Percentiles rank a stretch among this genome's conserved stretches.
These are phyloP conservation scores for Aspergillus bombycis DNA, from an alignment of 2,329 filamentous ascomycete genomes.

Conservation along the genomic window DNA sequence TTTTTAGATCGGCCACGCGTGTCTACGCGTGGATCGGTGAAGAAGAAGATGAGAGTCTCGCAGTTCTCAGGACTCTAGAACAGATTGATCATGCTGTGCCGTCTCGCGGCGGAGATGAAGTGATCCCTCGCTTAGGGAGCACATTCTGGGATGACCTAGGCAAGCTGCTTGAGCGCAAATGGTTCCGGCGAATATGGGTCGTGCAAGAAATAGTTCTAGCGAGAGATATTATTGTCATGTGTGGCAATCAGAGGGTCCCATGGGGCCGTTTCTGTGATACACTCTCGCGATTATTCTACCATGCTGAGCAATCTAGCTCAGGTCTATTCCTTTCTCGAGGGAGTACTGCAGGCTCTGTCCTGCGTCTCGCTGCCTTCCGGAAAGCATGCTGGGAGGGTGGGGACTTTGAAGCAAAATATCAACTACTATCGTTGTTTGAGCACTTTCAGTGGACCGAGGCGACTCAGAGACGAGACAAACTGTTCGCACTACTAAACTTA, in stretches of 20 bases:
- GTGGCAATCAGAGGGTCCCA: neutral
- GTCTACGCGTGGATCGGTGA: neutral
- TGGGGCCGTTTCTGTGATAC: neutral
- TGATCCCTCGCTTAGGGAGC: neutral
- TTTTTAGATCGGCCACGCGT: neutral
- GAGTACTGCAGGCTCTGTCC: neutral
- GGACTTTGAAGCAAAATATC: neutral
- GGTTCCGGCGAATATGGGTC: neutral
- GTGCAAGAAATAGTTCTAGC: neutral
- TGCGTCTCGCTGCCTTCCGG: neutral
- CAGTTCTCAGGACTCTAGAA: too few relatives aligned
- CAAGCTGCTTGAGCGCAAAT: neutral
- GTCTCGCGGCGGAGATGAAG: neutral
- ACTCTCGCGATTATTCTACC: neutral
- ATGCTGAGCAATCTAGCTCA: neutral
- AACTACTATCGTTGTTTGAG: neutral
- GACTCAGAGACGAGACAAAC: neutral
- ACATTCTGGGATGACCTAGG: neutral
- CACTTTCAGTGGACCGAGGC: neutral
- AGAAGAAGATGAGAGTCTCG: neutral
- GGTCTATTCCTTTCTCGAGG: neutral
- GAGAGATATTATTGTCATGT: neutral
- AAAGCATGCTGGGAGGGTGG: neutral
- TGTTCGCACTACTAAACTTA: neutral
- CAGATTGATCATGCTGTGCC: too few relatives aligned